Evolutionary conservation across 2,329 filamentous ascomycete species (phyloP).

Genomic region (Xylaria sp.): DNA sequence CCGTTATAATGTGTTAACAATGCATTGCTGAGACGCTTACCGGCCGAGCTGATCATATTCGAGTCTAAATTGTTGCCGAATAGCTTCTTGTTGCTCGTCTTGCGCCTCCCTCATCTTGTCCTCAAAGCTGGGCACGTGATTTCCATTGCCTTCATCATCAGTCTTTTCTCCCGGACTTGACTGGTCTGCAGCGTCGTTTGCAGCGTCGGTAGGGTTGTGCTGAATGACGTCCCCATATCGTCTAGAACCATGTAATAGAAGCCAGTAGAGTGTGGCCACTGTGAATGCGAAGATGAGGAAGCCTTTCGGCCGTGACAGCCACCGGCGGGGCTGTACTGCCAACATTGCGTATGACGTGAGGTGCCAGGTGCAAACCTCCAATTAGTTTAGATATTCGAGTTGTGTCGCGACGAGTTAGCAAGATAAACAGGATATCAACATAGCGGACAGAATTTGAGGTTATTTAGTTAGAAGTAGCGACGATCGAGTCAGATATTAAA

Average conservation of each 20-base stretch:
- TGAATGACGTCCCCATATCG: slow-evolving; percentile 32
- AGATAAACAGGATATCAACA: slow-evolving; percentile 19
- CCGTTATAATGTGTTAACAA: slow-evolving; percentile 31
- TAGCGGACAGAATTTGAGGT: slow-evolving; percentile 25
- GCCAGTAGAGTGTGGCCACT: slow-evolving; percentile 57
- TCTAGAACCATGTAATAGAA: slow-evolving; percentile 55
- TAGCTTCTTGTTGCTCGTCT: slow-evolving; percentile 50
- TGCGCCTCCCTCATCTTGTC: slow-evolving; percentile 50
- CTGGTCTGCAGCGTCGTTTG: slow-evolving; percentile 20
- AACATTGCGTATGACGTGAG: slow-evolving; percentile 45
- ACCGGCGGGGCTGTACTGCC: slow-evolving; percentile 49
- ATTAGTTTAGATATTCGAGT: not conserved
- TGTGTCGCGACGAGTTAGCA: slow-evolving; percentile 18
- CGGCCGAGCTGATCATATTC: slow-evolving; percentile 54
- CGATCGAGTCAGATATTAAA: slow-evolving; percentile 2
- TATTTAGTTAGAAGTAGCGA: slow-evolving; percentile 1
- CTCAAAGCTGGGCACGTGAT: slow-evolving; percentile 41
- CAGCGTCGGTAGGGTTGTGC: slow-evolving; percentile 20
- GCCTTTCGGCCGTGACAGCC: slow-evolving; percentile 56
- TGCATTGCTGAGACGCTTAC: slow-evolving; percentile 45
- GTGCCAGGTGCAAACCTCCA: slow-evolving; percentile 23
- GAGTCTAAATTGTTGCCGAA: slow-evolving; percentile 52
- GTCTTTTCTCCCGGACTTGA: slow-evolving; percentile 16
- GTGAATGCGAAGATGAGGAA: slow-evolving; percentile 56
- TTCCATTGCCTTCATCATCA: slow-evolving; percentile 19